Percentiles rank a stretch among this genome's conserved stretches.
Conservation (phyloP, 306 rosid species). For the Sicyos edulis region DNA sequence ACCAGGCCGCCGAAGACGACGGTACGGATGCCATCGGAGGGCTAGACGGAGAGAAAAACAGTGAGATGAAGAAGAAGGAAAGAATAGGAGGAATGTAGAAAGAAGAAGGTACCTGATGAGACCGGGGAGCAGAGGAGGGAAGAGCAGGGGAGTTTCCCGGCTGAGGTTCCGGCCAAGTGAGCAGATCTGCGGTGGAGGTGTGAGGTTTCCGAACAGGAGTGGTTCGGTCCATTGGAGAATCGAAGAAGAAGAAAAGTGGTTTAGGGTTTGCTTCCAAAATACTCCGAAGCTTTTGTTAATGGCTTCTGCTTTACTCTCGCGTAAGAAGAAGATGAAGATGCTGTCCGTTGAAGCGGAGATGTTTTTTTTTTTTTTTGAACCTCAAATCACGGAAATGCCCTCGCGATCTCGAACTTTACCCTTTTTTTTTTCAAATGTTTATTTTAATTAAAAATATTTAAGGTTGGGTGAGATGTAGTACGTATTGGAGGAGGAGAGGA, state of each 20-base stretch:
- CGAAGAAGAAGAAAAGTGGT: background rate
- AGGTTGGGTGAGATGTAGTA: no score
- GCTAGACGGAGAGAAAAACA: slow-evolving; percentile 36
- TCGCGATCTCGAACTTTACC: slow-evolving; percentile 20
- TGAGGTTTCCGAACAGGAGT: slow-evolving; percentile 92
- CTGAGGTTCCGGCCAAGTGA: slow-evolving; percentile 83
- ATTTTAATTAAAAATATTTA: no score
- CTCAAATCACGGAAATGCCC: slow-evolving; percentile 15
- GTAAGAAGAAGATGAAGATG: background rate
- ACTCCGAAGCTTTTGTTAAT: slow-evolving; percentile 2
- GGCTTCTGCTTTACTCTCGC: slow-evolving; percentile 17
- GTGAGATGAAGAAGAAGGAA: background rate
- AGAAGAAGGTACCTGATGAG: slow-evolving; percentile 59
- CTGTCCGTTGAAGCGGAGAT: slow-evolving; percentile 1
- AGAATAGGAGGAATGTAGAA: background rate
- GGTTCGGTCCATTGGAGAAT: slow-evolving; percentile 59
- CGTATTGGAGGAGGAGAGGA: no score
- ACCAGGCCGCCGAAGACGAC: slow-evolving; percentile 98
- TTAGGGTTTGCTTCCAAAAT: background rate
- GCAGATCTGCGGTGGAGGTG: slow-evolving; percentile 98
- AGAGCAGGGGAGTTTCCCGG: slow-evolving; percentile 51
- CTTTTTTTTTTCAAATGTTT: no score
- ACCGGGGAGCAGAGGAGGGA: slow-evolving; percentile 47
- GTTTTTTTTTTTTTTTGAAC: no score
- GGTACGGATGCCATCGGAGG: slow-evolving; percentile 97